phyloP scores from a whole-genome alignment of 306 rosid species.

The Prunus mira region DNA sequence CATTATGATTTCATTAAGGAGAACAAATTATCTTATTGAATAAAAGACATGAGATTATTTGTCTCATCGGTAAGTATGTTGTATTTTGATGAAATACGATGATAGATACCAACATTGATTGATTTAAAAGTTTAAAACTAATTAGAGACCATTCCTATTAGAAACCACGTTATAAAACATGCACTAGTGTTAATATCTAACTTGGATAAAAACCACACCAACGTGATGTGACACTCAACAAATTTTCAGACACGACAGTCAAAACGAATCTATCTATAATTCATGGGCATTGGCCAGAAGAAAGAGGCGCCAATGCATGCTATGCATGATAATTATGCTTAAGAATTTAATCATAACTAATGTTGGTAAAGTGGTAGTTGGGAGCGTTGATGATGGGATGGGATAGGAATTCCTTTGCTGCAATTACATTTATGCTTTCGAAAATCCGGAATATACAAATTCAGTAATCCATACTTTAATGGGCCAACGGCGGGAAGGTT shows the following conservation, averaged over 20 bases:
- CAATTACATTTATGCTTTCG: background rate
- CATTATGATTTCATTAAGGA: too few species aligned
- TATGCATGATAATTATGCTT: slow-evolving; percentile 6
- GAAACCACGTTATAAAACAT: too few species aligned
- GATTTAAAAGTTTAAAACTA: too few species aligned
- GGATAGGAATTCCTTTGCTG: background rate
- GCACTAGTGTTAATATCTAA: too few species aligned
- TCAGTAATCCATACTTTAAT: background rate
- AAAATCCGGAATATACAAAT: background rate
- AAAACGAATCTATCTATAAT: background rate
- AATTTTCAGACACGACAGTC: background rate
- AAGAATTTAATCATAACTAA: background rate
- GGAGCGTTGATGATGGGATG: background rate
- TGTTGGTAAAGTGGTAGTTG: background rate
- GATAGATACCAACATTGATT: too few species aligned
- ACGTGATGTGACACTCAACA: background rate
- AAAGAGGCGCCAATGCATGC: background rate
- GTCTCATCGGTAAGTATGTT: too few species aligned
- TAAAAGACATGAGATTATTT: too few species aligned
- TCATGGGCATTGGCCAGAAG: background rate
- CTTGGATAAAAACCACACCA: background rate
- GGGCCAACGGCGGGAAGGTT: background rate
- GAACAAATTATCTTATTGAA: too few species aligned
- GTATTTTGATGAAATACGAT: too few species aligned
- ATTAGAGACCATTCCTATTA: too few species aligned